A percentile compares a stretch with the other conserved stretches of the same genome.
Conservation (phyloP, 345 rosid species). For the Iberis pinnata region DNA sequence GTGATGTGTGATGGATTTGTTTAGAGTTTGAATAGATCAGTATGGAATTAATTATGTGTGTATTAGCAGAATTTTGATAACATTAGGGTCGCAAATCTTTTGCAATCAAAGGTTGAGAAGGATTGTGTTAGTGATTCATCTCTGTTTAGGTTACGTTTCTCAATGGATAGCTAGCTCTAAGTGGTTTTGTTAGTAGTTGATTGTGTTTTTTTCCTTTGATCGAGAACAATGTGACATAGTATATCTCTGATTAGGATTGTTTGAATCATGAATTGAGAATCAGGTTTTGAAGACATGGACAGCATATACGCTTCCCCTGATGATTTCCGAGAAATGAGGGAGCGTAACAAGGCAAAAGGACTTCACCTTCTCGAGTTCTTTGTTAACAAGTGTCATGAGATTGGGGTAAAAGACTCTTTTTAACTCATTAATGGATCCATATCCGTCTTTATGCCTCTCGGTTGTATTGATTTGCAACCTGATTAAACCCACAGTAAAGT, state of each 20-base stretch:
- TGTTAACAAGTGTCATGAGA: slow-evolving; percentile 65
- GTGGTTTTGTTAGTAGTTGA: not conserved
- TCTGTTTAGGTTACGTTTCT: too few relatives aligned
- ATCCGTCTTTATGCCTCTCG: not conserved
- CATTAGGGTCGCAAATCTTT: not conserved
- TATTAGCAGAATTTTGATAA: slow-evolving; percentile 5
- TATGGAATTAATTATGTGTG: not conserved
- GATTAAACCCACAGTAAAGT: not conserved
- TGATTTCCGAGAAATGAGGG: slow-evolving; percentile 52
- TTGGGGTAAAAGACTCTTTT: slow-evolving; percentile 51
- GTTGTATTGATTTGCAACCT: not conserved
- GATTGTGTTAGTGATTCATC: too few relatives aligned
- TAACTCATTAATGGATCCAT: not conserved
- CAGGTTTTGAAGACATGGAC: slow-evolving; percentile 84
- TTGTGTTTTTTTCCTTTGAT: not conserved
- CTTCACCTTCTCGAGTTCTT: slow-evolving; percentile 81
- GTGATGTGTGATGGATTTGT: not conserved
- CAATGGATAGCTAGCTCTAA: too few relatives aligned
- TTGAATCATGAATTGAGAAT: slow-evolving; percentile 6
- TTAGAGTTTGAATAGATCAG: not conserved
- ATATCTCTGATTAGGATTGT: not conserved
- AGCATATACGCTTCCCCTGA: slow-evolving; percentile 84
- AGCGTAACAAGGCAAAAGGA: slow-evolving; percentile 60
- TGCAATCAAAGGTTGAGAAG: not conserved
- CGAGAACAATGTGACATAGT: not conserved